Evolutionary conservation across 108 stramenopile species (phyloP).

Genomic region (Fragilaria crotonensis): DNA sequence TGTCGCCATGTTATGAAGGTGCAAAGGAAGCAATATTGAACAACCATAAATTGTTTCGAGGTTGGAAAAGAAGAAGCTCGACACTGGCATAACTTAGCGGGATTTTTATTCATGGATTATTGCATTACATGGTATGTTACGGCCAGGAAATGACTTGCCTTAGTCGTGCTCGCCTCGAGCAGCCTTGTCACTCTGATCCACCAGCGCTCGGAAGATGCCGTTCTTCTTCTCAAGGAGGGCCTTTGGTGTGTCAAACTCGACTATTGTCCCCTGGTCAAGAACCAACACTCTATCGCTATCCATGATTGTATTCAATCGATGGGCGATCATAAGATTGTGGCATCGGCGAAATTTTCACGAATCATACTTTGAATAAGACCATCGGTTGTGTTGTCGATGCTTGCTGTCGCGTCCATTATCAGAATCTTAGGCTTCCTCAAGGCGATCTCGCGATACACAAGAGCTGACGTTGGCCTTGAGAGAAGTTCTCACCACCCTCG

Average conservation of each 20-base stretch:
- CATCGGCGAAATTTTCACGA: constrained; percentile 75
- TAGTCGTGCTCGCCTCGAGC: too few relatives aligned
- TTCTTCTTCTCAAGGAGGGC: constrained; percentile 45
- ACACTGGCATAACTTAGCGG: too few relatives aligned
- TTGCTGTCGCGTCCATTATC: constrained; percentile 90
- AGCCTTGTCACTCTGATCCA: constrained; percentile 37
- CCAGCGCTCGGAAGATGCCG: constrained; percentile 75
- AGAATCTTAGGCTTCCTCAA: constrained; percentile 87
- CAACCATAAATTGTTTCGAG: constrained; percentile 57
- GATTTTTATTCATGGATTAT: too few relatives aligned
- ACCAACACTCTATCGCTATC: constrained; percentile 93
- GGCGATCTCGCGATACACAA: constrained; percentile 94
- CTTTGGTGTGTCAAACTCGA: constrained; percentile 79
- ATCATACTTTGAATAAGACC: constrained; percentile 84
- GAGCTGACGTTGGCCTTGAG: constrained; percentile 93
- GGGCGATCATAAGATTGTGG: constrained; percentile 96
- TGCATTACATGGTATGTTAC: too few relatives aligned
- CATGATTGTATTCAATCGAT: constrained; percentile 88
- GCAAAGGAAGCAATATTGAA: constrained; percentile 45
- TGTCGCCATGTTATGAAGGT: constrained; percentile 48
- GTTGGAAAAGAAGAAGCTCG: constrained; percentile 69
- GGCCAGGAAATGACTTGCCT: too few relatives aligned
- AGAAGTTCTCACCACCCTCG: constrained; percentile 96
- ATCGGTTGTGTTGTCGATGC: constrained; percentile 86
- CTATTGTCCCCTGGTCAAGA: constrained; percentile 88